Conservation (phyloP, 2,329 filamentous ascomycete genomes). For the Beauveria sp. region DNA sequence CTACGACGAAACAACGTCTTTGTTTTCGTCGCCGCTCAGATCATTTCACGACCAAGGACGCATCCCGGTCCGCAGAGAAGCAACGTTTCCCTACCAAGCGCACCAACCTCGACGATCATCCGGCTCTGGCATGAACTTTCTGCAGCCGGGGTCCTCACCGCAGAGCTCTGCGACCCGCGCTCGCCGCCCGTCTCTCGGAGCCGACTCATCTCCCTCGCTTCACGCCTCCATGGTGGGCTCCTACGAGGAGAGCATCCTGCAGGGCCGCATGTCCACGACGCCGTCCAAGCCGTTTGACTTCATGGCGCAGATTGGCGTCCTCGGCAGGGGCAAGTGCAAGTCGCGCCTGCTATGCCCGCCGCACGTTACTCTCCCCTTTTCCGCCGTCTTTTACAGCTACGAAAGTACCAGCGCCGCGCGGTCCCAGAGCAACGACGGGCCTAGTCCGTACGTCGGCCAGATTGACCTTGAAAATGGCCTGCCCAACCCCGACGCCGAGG, state of each 20-base stretch:
- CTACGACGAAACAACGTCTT: conserved; percentile 49
- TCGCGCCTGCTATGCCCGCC: conserved; percentile 75
- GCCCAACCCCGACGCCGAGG: conserved; percentile 40
- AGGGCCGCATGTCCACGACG: conserved; percentile 92
- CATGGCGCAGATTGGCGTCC: conserved; percentile 86
- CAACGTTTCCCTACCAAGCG: conserved; percentile 60
- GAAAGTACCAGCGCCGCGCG: conserved; percentile 56
- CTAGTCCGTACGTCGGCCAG: conserved; percentile 90
- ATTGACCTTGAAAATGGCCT: conserved; percentile 84
- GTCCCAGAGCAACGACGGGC: conserved; percentile 68
- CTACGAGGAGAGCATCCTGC: conserved; percentile 92
- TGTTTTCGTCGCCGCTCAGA: conserved; percentile 29
- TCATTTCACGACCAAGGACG: conserved; percentile 15
- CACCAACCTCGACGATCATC: conserved; percentile 73
- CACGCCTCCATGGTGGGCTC: conserved; percentile 96
- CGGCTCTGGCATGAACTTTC: conserved; percentile 44
- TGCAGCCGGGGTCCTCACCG: conserved; percentile 34
- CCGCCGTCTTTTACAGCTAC: conserved; percentile 95
- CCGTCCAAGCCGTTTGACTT: conserved; percentile 91
- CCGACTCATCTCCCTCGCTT: conserved; percentile 69
- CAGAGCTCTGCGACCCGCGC: conserved; percentile 46
- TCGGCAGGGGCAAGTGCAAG: conserved; percentile 85
- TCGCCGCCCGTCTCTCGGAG: conserved; percentile 62
- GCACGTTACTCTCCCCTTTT: conserved; percentile 85
- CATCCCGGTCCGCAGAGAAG: conserved; percentile 47